Base-by-base conservation (phyloP, 352 stramenopile species). In the Globisporangium takayamanum region DNA sequence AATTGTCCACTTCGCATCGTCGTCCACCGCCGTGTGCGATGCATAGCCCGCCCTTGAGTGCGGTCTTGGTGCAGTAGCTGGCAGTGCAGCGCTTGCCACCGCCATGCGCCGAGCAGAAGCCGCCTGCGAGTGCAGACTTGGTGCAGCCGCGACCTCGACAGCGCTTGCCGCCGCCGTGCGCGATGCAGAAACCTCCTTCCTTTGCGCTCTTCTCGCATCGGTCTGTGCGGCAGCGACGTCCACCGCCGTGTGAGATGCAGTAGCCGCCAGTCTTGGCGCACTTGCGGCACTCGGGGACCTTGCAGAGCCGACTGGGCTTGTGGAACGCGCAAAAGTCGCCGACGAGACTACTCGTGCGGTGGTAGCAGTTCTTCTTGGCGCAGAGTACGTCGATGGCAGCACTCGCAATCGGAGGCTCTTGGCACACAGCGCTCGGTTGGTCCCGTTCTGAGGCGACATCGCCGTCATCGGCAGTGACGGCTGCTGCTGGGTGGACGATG, bases 101-200 rank as follows among this genome's bases (percentile, higher is more conserved):
- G 25, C 81, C 81, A 54, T 92, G 81, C 3, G 77, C 72, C 12
- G 80, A 88, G 70, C 82, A 92, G 16, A 85, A 64, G 0, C 82
- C 79, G 15, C 79, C 82, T 5, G 76, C 71, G 25, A 89, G 66
- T 4, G 80, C 80, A 14, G 77, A 88, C 64, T 88, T 89, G 70
- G 63, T 69, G 52, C 80, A 90, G 6, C 66, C 60, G 20, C 76
- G 65, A 42, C 72, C 57, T 73, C 73, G 87, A 64, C 83, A 92
- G 41, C 83, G 79, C 63, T 92, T 92, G 37, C 85, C 85, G 47
- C 84, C 84, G 33, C 84, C 84, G 49, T 94, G 84, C 5, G 80
- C 78, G 57, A 94, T 92, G 39, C 84, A 94, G 12, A 81, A 87
- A 37, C 79, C 80, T 7, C 79, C 78, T 46, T 87, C 76, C 58